These are phyloP conservation scores for Fusarium metavorans DNA, from an alignment of 2,329 filamentous ascomycete genomes.

Conservation along the genomic window DNA sequence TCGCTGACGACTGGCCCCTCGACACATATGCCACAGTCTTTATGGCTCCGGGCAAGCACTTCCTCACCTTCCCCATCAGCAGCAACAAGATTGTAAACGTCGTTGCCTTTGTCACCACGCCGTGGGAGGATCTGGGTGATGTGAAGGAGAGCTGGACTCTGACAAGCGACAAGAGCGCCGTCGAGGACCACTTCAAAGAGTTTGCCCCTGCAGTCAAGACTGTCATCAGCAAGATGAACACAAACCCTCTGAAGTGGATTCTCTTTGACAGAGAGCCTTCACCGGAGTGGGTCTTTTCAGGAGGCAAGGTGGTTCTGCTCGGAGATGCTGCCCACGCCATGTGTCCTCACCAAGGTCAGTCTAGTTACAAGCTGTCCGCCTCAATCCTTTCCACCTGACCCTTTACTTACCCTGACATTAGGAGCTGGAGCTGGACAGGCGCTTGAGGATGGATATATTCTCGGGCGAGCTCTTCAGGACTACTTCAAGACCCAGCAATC, in stretches of 20 bases:
- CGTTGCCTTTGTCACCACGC: neutral
- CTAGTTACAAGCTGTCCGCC: neutral
- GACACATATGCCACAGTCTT: neutral
- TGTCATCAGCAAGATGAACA: neutral
- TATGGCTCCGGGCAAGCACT: neutral
- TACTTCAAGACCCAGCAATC: neutral
- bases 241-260: constrained; percentile 4
- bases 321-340: constrained; percentile 3
- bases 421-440: neutral
- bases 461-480: constrained; percentile 1
- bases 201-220: neutral
- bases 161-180: neutral
- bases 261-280: constrained; percentile 1
- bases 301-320: neutral
- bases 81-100: neutral
- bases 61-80: neutral
- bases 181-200: neutral
- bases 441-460: neutral
- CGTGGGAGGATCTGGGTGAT: neutral
- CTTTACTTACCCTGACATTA: neutral
- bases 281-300: constrained; percentile 1
- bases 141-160: neutral
- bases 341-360: constrained; percentile 4
- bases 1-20: neutral
- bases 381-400: neutral